Base-by-base conservation (phyloP, 2,329 filamentous ascomycete genomes). In the Plenodomus biglobosus region DNA sequence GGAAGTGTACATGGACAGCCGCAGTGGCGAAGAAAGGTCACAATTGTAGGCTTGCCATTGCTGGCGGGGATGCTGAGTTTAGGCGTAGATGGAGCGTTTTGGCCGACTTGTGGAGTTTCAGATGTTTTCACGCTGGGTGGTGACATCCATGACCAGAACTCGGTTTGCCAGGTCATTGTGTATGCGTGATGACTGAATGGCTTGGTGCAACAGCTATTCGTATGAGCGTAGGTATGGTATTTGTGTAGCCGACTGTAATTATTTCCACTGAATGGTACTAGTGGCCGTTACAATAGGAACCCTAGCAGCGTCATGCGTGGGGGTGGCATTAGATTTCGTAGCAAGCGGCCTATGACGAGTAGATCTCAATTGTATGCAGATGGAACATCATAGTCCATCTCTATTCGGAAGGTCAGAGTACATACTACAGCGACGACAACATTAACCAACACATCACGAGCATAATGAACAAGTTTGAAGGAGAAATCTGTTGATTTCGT, bases 1-100 rank as follows among this genome's bases (percentile, higher is more conserved):
- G 0, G 19, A 32, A 8, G 70, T 79, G 65, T 78, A 87, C 86
- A 88, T 10, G 86, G 86, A 73, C 86, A 88, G 27, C 86, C 87
- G 65, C 86, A 90, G 66, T 90, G 86, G 27, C 87, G 78, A 5
- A 90, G 76, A 61, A 90, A 90, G 15, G 83, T 78, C 17, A 90
- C 71, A 1, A 90, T 65, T 0, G 80, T 81, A 0, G 83, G 82
- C 58, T 80, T 83, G 19, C 68, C 69, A 56, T 74, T 59, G 19
- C 75, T 69, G 1, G 75, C 70, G 1, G 80, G 78, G n/a, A 87
- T 69, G 7, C 65, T 63, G 5, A 88, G 72, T 50, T 77, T 75
- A 20, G 75, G 56, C 21, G 80, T 77, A 5, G 74, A 75, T 1
- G 85, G 85, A 1, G 85, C 85, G 52, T 76, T 73, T 27, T 76